These are phyloP conservation scores for Fusarium newnesense DNA, from an alignment of 2,329 filamentous ascomycete genomes.

Conservation along the genomic window DNA sequence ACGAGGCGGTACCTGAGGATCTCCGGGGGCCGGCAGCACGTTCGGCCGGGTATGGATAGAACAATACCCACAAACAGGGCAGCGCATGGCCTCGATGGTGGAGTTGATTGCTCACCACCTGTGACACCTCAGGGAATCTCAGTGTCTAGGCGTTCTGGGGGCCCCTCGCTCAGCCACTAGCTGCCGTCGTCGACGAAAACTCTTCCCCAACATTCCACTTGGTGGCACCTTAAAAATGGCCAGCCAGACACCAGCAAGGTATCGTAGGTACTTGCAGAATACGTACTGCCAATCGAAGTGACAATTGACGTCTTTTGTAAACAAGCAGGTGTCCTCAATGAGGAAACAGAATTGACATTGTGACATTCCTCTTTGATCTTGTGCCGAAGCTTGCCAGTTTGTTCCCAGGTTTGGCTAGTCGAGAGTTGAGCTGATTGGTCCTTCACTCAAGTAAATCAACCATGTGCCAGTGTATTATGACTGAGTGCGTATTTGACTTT, in stretches of 20 bases:
- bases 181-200: slow-evolving; percentile 39
- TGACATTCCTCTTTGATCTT: slow-evolving; percentile 20
- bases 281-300: slow-evolving; percentile 8
- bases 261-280: slow-evolving; percentile 19
- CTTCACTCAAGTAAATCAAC: slow-evolving; percentile 23
- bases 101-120: slow-evolving; percentile 23
- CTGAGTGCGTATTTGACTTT: slow-evolving; percentile 33
- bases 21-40: slow-evolving; percentile 25
- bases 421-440: slow-evolving; percentile 33
- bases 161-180: slow-evolving; percentile 43
- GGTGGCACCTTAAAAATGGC: slow-evolving; percentile 40
- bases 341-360: slow-evolving; percentile 19
- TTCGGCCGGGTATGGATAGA: slow-evolving; percentile 35
- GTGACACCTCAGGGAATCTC: slow-evolving; percentile 18
- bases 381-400: slow-evolving; percentile 42
- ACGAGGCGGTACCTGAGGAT: slow-evolving; percentile 30
- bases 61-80: slow-evolving; percentile 28
- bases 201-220: slow-evolving; percentile 48
- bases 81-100: slow-evolving; percentile 11
- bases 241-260: slow-evolving; percentile 42
- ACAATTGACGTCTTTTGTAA: not conserved
- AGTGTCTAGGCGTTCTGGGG: slow-evolving; percentile 33
- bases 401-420: slow-evolving; percentile 29
- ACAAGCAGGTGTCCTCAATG: slow-evolving; percentile 17
- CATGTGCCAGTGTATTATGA: slow-evolving; percentile 28